A percentile compares a stretch with the other conserved stretches of the same genome.
phyloP scores from a whole-genome alignment of 2,329 filamentous ascomycete species.

The Teratosphaeriaceae sp. region DNA sequence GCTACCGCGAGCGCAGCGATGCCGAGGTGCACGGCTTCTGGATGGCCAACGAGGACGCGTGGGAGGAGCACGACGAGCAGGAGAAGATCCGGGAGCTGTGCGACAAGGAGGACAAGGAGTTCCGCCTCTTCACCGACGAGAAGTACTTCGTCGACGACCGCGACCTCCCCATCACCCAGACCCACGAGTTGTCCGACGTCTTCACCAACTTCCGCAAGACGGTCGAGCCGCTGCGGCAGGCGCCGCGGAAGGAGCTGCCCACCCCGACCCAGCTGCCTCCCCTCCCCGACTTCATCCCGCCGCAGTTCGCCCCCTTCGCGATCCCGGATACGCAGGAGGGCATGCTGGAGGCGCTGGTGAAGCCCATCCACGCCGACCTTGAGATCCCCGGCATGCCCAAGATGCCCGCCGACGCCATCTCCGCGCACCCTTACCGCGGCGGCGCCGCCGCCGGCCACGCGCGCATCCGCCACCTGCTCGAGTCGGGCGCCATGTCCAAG shows the following conservation, averaged over 20 bases:
- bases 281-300: constrained; percentile 50
- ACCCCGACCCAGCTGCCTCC: constrained; percentile 52
- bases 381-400: constrained; percentile 47
- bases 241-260: constrained; percentile 53
- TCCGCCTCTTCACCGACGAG: constrained; percentile 64
- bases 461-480: constrained; percentile 55
- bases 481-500: constrained; percentile 51
- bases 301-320: constrained; percentile 56
- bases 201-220: constrained; percentile 70
- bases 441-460: constrained; percentile 57
- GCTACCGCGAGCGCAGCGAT: constrained; percentile 29
- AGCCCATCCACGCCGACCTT: constrained; percentile 48
- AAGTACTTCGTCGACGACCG: constrained; percentile 74
- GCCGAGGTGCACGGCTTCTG: constrained; percentile 57
- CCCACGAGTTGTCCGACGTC: constrained; percentile 61
- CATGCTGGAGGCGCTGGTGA: constrained; percentile 49
- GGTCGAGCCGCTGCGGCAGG: constrained; percentile 62
- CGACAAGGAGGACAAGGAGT: constrained; percentile 47
- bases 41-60: constrained; percentile 65
- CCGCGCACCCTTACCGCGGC: constrained; percentile 61
- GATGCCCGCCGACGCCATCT: constrained; percentile 47
- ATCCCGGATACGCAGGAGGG: constrained; percentile 52
- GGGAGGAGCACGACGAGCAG: constrained; percentile 64
- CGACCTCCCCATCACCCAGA: constrained; percentile 54
- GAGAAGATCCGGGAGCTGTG: constrained; percentile 48